These are phyloP conservation scores for Coleophoma crateriformis DNA, from an alignment of 2,329 filamentous ascomycete species.

Conservation along the genomic window DNA sequence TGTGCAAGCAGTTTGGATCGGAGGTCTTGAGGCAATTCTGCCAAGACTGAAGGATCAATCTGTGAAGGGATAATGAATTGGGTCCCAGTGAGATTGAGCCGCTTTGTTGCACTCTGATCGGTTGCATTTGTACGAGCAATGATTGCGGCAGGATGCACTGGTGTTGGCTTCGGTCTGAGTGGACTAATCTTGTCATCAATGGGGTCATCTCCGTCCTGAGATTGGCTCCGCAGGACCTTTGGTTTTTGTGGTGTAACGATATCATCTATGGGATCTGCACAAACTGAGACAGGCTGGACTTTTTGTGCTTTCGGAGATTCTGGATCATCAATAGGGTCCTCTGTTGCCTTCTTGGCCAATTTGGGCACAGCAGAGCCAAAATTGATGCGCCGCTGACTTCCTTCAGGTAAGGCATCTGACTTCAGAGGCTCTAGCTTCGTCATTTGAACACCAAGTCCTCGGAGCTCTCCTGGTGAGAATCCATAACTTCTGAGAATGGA, in stretches of 20 bases:
- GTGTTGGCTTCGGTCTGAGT: conserved; percentile 39
- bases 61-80: conserved; percentile 89
- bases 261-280: conserved; percentile 16
- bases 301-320: conserved; percentile 30
- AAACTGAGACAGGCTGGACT: conserved; percentile 17
- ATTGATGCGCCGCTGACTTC: conserved; percentile 73
- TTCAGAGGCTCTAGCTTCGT: conserved; percentile 85
- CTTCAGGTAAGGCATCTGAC: conserved; percentile 49
- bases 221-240: conserved; percentile 5
- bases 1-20: conserved; percentile 67
- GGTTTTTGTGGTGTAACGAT: conserved; percentile 20
- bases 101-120: conserved; percentile 51
- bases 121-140: conserved; percentile 42
- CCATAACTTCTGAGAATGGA: conserved; percentile 75
- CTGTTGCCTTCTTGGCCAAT: conserved; percentile 31
- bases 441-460: conserved; percentile 88
- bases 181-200: conserved; percentile 49
- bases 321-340: conserved; percentile 44
- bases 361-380: conserved; percentile 53
- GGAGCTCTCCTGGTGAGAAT: conserved; percentile 86
- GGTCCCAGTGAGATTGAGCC: conserved; percentile 76
- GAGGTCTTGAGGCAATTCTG: conserved; percentile 80
- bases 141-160: conserved; percentile 46
- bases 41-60: conserved; percentile 73
- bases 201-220: conserved; percentile 33